Evolutionary conservation across 805 yeast genomes (phyloP), one percentile per base, ranked within the genome.

Genomic region (Kazachstania africana): DNA sequence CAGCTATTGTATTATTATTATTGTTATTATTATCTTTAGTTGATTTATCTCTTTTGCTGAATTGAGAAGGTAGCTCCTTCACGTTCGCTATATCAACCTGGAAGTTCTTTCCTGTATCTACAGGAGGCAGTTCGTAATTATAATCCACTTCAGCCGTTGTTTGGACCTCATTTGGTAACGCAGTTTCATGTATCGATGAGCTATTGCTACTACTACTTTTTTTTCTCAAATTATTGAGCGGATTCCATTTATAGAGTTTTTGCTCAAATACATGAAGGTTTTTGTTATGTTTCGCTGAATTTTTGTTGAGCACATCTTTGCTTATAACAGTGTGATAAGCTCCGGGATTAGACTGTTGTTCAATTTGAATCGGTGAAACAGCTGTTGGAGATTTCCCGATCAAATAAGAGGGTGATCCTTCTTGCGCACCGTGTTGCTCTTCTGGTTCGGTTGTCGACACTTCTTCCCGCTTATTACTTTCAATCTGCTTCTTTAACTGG

Each of bases 191-290:
- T 23, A 23, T 6, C 12, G 42, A 35, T 12, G 36, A 32, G 6
- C 24, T 34, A 28, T 24, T 34, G 18, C 44, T 40, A 16, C 45
- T 36, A 24, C 37, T 39, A 22, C 50, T 42, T 26, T 45, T 50
- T 33, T 50, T 53, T 24, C 46, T 40, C 10, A 45, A 36, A 18
- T 50, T 47, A 28, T 42, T 37, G 13, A 50, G 26, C 5, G 54
- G 53, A 29, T 51, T 51, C 57, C 55, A 51, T 33, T 48, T 49
- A 1, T 55, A 44, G 8, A 47, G 32, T 29, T 47, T 49, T n/a
- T 45, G 47, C 31, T 48, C 53, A 17, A 48, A 22, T 1, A 43
- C 20, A 29, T 47, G 48, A 13, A 43, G 30, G 22, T 43, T 39
- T 6, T 42, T 45, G 26, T 34, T 35, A 21, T 36, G 36, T 18